phyloP scores from a whole-genome alignment of 768 basidiomycete species.

The Phanerochaete sordida region DNA sequence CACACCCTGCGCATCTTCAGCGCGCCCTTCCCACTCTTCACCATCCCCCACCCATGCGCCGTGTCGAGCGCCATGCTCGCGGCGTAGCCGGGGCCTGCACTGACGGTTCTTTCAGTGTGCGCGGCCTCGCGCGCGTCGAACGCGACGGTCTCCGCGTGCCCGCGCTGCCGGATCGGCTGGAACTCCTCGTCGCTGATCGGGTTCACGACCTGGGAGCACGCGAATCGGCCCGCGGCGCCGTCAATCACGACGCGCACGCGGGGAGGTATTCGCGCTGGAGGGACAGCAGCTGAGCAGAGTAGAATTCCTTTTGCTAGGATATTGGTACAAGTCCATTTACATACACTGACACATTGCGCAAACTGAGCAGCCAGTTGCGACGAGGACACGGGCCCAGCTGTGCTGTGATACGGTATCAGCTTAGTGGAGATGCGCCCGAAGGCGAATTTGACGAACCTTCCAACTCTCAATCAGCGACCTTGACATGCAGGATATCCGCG shows the following conservation, averaged over 20 bases:
- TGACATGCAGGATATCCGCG: too few relatives aligned
- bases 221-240: neutral
- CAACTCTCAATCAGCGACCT: too few relatives aligned
- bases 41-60: neutral
- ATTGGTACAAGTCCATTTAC: neutral
- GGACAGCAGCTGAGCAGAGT: slow-evolving; percentile 6
- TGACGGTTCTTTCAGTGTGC: slow-evolving; percentile 2
- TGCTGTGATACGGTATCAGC: too few relatives aligned
- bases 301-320: slow-evolving; percentile 13
- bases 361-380: too few relatives aligned
- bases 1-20: slow-evolving; percentile 13
- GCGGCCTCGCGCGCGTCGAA: neutral
- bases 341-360: too few relatives aligned
- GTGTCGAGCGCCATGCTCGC: slow-evolving; percentile 1
- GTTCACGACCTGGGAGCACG: slow-evolving; percentile 1
- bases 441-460: too few relatives aligned
- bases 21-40: neutral
- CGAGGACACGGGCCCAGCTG: too few relatives aligned
- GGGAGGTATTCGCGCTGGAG: slow-evolving; percentile 6
- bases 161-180: neutral
- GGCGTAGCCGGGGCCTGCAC: neutral
- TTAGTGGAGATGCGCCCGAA: too few relatives aligned
- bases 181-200: slow-evolving; percentile 11
- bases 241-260: neutral
- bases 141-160: neutral